Conservation (phyloP, 768 basidiomycete species). For the Pleurotus pulmonarius region DNA sequence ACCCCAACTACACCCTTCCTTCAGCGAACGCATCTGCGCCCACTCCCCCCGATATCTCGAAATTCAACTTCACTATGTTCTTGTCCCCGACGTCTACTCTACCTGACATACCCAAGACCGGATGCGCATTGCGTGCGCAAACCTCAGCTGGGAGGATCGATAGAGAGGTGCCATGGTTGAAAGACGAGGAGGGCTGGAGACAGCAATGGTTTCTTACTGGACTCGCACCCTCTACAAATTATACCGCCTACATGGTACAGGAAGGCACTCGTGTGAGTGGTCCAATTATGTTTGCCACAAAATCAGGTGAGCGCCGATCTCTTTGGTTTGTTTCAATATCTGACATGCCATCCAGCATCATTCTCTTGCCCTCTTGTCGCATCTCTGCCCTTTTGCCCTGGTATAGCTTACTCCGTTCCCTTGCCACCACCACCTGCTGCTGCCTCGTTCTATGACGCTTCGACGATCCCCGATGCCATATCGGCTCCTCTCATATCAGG, state of each 20-base stretch:
- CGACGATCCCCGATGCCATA: conserved; percentile 47
- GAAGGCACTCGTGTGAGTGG: conserved; percentile 55
- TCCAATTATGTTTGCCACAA: conserved; percentile 72
- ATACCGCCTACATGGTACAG: conserved; percentile 67
- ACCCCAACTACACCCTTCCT: conserved; percentile 76
- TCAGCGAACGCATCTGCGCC: conserved; percentile 47
- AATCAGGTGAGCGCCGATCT: conserved; percentile 49
- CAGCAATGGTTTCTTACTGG: conserved; percentile 64
- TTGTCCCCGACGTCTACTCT: conserved; percentile 48
- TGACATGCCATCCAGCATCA: conserved; percentile 35
- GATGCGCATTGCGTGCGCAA: conserved; percentile 49
- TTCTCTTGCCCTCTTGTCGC: conserved; percentile 71
- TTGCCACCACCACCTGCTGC: conserved; percentile 46
- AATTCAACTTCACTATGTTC: conserved; percentile 52
- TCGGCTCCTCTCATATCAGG: conserved; percentile 49
- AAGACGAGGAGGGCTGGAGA: conserved; percentile 57
- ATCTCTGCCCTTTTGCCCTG: conserved; percentile 73
- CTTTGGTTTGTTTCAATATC: not conserved
- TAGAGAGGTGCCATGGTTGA: conserved; percentile 52
- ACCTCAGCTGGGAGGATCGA: conserved; percentile 33
- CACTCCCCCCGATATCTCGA: conserved; percentile 28
- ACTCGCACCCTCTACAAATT: conserved; percentile 66
- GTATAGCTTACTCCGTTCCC: conserved; percentile 66
- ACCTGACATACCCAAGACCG: conserved; percentile 47
- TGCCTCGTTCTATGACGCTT: conserved; percentile 40